These are phyloP conservation scores for Echinosophora koreensis DNA, from an alignment of 306 rosid species.

Conservation along the genomic window DNA sequence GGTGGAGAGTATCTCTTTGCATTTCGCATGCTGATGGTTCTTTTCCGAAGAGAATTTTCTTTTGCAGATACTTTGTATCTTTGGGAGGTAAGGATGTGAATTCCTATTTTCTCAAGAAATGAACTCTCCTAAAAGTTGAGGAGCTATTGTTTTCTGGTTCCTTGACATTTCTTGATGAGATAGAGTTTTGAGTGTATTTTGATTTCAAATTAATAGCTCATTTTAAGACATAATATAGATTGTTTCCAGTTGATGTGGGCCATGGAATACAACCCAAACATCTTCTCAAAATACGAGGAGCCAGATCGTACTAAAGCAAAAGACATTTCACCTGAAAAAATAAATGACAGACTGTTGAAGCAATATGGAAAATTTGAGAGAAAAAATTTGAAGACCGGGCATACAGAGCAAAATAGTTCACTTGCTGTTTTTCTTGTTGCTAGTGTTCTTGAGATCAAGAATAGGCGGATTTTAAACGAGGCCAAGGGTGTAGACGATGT, in stretches of 20 bases:
- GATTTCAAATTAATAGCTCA: constrained; percentile 49
- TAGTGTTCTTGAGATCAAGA: constrained; percentile 84
- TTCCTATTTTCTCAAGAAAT: constrained; percentile 35
- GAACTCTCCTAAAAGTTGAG: constrained; percentile 20
- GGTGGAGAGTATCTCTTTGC: constrained; percentile 98
- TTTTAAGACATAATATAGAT: constrained; percentile 73
- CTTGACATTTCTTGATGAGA: constrained; percentile 35
- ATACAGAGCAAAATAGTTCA: constrained; percentile 57
- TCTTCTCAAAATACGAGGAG: constrained; percentile 67
- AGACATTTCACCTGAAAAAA: constrained; percentile 46
- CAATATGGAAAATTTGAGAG: constrained; percentile 93
- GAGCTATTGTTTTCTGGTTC: constrained; percentile 36
- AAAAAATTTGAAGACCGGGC: constrained; percentile 67
- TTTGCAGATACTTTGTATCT: constrained; percentile 90
- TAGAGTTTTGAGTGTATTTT: constrained; percentile 37
- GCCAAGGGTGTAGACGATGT: constrained; percentile 97
- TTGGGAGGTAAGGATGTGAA: constrained; percentile 83
- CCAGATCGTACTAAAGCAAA: constrained; percentile 46
- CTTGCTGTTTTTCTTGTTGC: constrained; percentile 89
- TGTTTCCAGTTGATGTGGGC: constrained; percentile 98
- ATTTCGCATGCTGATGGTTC: constrained; percentile 97
- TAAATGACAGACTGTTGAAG: constrained; percentile 67
- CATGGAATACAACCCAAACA: constrained; percentile 96
- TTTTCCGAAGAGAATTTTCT: constrained; percentile 96
- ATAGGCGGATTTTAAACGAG: constrained; percentile 76